These are phyloP conservation scores for Penicillium ucsense DNA, from an alignment of 495 filamentous ascomycete species.

Conservation along the genomic window DNA sequence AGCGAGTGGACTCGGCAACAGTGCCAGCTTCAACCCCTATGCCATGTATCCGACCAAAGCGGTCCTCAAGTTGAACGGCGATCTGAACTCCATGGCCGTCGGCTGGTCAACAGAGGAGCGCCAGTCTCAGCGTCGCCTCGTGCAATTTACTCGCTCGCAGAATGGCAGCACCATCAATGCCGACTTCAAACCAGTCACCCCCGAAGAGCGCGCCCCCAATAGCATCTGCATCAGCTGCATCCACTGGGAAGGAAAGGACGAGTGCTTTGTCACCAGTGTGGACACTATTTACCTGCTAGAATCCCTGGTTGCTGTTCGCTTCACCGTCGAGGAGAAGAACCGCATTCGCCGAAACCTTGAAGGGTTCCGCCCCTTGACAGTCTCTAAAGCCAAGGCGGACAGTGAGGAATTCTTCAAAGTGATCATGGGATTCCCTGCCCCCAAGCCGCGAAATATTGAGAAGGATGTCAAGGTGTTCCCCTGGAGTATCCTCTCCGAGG, in stretches of 20 bases:
- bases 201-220: slow-evolving; percentile 56
- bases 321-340: slow-evolving; percentile 96
- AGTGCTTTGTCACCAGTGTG: slow-evolving; percentile 90
- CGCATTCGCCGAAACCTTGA: slow-evolving; percentile 92
- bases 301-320: slow-evolving; percentile 69
- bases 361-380: slow-evolving; percentile 78
- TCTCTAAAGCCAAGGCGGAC: slow-evolving; percentile 83
- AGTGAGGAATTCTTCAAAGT: slow-evolving; percentile 96
- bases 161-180: slow-evolving; percentile 62
- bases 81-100: slow-evolving; percentile 69
- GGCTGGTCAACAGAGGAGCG: slow-evolving; percentile 75
- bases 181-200: slow-evolving; percentile 60
- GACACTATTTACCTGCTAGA: slow-evolving; percentile 92
- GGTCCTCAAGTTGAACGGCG: slow-evolving; percentile 71
- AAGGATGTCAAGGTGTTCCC: slow-evolving; percentile 98
- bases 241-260: slow-evolving; percentile 80
- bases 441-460: slow-evolving; percentile 95
- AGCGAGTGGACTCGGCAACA: slow-evolving; percentile 32
- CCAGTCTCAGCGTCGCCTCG: slow-evolving; percentile 65
- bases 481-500: slow-evolving; percentile 74
- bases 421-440: slow-evolving; percentile 94
- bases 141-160: slow-evolving; percentile 76
- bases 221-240: slow-evolving; percentile 87
- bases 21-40: slow-evolving; percentile 65
- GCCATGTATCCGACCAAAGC: slow-evolving; percentile 81